Percentiles rank a stretch among this genome's conserved stretches.
Conservation (phyloP, 176 grass and related monocot genomes). For the Sorghum bicolor region Sorghum_bicolor_NCBIv3 NC_012877.2:670501-671000, state of each 20-base stretch:
- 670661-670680: neutral
- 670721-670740: neutral
- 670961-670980: no score
- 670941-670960: no score
- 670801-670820: no score
- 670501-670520: conserved; percentile 58
- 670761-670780: no score
- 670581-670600: conserved; percentile 33
- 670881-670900: no score
- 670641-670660: conserved; percentile 24
- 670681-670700: neutral
- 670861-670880: no score
- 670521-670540: conserved; percentile 35
- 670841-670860: no score
- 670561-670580: conserved; percentile 67
- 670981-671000: no score
- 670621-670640: neutral
- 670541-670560: conserved; percentile 42
- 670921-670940: no score
- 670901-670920: no score
- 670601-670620: conserved; percentile 28
- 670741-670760: neutral
- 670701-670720: neutral
- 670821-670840: no score
- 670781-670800: no score